These are phyloP conservation scores for Claviceps paspali DNA, from an alignment of 2,329 filamentous ascomycete genomes.

Conservation along the genomic window DNA sequence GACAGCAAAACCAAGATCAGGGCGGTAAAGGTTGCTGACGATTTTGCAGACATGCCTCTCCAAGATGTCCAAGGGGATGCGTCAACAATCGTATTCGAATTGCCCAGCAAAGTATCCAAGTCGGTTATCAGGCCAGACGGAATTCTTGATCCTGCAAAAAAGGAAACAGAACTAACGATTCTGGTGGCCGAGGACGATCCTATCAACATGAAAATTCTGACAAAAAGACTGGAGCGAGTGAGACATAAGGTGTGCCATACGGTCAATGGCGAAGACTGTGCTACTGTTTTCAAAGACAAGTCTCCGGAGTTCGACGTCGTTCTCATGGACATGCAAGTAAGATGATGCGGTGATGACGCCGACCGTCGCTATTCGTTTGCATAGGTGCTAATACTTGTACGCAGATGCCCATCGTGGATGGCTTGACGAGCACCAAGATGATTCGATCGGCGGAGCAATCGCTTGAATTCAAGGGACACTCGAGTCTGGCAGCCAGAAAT, in stretches of 20 bases:
- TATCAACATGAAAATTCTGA: conserved; percentile 68
- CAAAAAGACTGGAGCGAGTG: conserved; percentile 62
- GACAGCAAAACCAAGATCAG: conserved; percentile 31
- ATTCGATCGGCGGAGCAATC: conserved; percentile 59
- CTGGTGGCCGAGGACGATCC: conserved; percentile 81
- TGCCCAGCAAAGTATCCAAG: conserved; percentile 11
- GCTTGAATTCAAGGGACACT: conserved; percentile 32
- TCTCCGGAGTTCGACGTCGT: conserved; percentile 56
- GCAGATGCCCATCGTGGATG: conserved; percentile 91
- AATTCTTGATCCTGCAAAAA: conserved; percentile 10
- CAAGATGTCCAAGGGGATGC: conserved; percentile 15
- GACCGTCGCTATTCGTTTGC: background rate
- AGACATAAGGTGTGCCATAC: conserved; percentile 60
- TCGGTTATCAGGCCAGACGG: conserved; percentile 7
- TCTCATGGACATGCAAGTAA: conserved; percentile 85
- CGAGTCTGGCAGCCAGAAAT: conserved; percentile 41
- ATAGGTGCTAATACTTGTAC: background rate
- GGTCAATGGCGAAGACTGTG: conserved; percentile 75
- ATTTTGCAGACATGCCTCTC: conserved; percentile 21
- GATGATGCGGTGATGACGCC: conserved; percentile 12
- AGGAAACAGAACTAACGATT: conserved; percentile 34
- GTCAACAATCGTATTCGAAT: conserved; percentile 25
- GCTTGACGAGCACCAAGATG: conserved; percentile 66
- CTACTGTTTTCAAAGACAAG: conserved; percentile 50
- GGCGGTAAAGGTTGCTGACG: conserved; percentile 33